Percentiles rank a stretch among this genome's conserved stretches.
These are phyloP conservation scores for Flaveria linearis DNA, from an alignment of 129 eudicot genomes.

Conservation along the genomic window DNA sequence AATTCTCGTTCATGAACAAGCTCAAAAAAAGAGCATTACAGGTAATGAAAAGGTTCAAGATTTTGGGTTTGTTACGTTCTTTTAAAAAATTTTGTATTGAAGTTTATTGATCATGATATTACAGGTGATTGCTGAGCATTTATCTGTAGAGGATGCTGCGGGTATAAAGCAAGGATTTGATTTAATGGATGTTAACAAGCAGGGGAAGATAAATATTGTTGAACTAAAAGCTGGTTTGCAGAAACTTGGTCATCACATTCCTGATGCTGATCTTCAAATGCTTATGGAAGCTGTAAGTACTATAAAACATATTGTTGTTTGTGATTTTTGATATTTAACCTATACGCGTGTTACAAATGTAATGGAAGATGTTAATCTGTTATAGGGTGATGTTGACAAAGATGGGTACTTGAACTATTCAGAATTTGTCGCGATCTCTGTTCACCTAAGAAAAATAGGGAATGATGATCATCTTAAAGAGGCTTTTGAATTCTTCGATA, in stretches of 20 bases:
- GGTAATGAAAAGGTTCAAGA: constrained; percentile 39
- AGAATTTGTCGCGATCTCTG: constrained; percentile 84
- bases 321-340: neutral
- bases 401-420: constrained; percentile 71
- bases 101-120: neutral
- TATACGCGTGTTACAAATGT: neutral
- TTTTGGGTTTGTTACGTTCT: neutral
- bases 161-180: constrained; percentile 69
- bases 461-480: constrained; percentile 75
- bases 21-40: constrained; percentile 79
- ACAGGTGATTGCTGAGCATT: constrained; percentile 81
- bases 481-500: constrained; percentile 78
- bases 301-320: neutral
- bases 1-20: constrained; percentile 90
- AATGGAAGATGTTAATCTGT: neutral
- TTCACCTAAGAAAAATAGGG: constrained; percentile 77
- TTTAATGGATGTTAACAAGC: constrained; percentile 64
- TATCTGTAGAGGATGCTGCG: constrained; percentile 76
- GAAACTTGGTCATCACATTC: constrained; percentile 70
- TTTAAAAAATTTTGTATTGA: neutral
- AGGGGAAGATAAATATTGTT: constrained; percentile 65
- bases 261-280: constrained; percentile 68
- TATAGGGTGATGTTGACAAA: constrained; percentile 84
- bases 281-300: constrained; percentile 81
- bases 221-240: constrained; percentile 71